phyloP scores from a whole-genome alignment of 2,329 filamentous ascomycete genomes.

The Parastagonospora nodorum region DNA sequence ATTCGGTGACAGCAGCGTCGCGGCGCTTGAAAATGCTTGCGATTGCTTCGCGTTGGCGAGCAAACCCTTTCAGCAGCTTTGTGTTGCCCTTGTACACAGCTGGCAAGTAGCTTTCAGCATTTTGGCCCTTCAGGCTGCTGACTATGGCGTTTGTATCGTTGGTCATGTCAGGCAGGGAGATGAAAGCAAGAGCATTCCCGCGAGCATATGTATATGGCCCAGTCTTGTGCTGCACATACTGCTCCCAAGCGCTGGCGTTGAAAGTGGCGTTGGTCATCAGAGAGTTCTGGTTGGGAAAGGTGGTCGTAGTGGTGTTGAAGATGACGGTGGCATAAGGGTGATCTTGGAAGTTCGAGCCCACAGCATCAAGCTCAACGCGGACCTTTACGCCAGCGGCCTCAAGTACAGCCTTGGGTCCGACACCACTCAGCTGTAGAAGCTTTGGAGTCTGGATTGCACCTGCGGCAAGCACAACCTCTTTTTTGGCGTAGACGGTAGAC shows the following conservation, averaged over 20 bases:
- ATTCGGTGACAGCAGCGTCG: constrained; percentile 30
- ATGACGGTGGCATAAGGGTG: constrained; percentile 27
- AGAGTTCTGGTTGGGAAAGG: constrained; percentile 29
- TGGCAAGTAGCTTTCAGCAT: constrained; percentile 27
- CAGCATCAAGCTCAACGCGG: constrained; percentile 33
- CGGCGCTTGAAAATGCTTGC: constrained; percentile 26
- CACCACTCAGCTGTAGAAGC: constrained; percentile 51
- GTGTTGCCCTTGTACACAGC: constrained; percentile 26
- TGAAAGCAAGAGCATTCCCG: constrained; percentile 31
- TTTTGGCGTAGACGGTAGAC: constrained; percentile 26
- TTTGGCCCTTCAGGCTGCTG: constrained; percentile 27
- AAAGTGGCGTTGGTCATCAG: constrained; percentile 38
- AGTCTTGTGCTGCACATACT: constrained; percentile 38
- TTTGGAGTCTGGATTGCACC: constrained; percentile 60
- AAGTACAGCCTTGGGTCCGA: constrained; percentile 37
- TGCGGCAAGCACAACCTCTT: constrained; percentile 66
- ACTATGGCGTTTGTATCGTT: constrained; percentile 8
- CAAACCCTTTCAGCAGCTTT: constrained; percentile 26
- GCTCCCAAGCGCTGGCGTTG: constrained; percentile 35
- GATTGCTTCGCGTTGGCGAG: constrained; percentile 28
- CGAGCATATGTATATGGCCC: constrained; percentile 36
- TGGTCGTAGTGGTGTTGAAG: constrained; percentile 27
- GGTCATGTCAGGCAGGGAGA: constrained; percentile 28
- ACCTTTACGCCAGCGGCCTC: constrained; percentile 33
- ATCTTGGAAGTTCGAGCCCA: constrained; percentile 45